Base-by-base conservation (phyloP, 768 basidiomycete genomes). In the Lactifluus pinguis region DNA sequence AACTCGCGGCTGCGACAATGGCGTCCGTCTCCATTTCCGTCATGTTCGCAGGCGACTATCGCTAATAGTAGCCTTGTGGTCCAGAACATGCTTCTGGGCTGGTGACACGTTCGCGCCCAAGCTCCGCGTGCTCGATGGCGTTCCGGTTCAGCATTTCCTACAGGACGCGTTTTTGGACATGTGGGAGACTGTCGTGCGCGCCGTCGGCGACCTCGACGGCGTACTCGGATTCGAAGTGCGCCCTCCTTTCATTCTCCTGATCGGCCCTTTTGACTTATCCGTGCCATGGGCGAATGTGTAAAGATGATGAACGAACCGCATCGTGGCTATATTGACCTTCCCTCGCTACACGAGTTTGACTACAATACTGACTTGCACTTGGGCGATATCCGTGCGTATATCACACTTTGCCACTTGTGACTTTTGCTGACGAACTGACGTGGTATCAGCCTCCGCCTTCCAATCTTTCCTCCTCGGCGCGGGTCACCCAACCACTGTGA, bases 241-340 rank as follows among this genome's bases (percentile, higher is more conserved):
- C 32, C 65, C 50, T 38, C 11, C 39, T 74, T 62, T 29, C n/a
- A 19, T 25, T 5, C 21, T 15, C 10, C 19, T 38, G 15, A 29
- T 42, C 21, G 3, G 54, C 41, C 56, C 39, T 11, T 42, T 56
- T 36, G 21, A 25, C n/a, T 30, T 15, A 38, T 29, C 47, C 14
- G 8, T 58, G 5, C 45, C 21, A 4, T 21, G 30, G 6, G 30
- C 57, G 42, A 60, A 42, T 32, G 6, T 21, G 36, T 21, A 11
- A 64, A 95, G 92, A 82, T 93, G 71, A 85, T 95, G 80, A 97
- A 98, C 66, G 94, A 97, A 72, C 94, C 94, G 0, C 94, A 99
- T 74, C 79, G 86, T 68, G 97, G 95, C 45, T 98, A 95, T 71
- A 85, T 95, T 61, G 82, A 87, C 55, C 75, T 97, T 6, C 78